Evolutionary conservation across 345 rosid species (phyloP), one percentile per base, ranked within the genome.

Genomic region (Eucalyptus rudis): DNA sequence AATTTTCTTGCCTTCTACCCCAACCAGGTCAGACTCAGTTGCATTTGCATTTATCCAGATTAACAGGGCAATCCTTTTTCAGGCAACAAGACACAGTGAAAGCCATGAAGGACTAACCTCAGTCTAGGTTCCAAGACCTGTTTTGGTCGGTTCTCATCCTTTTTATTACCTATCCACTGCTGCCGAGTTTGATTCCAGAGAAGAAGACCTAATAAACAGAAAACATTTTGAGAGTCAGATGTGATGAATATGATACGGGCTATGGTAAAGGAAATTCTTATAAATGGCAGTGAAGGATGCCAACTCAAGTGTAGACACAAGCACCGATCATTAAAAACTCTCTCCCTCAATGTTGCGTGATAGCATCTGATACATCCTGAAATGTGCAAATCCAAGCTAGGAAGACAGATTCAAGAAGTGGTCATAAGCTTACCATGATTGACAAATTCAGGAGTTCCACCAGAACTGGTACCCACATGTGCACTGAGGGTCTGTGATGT

Each of bases 171-270:
- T 86, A 96, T 44, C 98, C 99, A 97, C 51, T 92, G 94, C 89
- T 95, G 96, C 91, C 99, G 91, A 8, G 94, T 96, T 91, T 97
- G 97, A 90, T 93, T 94, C 99, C 99, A 97, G 87, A 96, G 96
- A 92, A 93, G 94, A 91, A 94, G 94, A 89, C 99, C 99, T 95
- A 91, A 89, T 89, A 87, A 88, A 87, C 36, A 59, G 29, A 80
- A 81, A 62, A 88, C 47, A 86, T 86, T 6, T 86, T 25, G 16
- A 86, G 44, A 31, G 87, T 86, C 56, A 10, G 16, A 86, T 31
- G 27, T 49, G 64, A 33, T 86, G 64, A 33, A 86, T 36, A 56
- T 51, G n/a, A 31, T 27, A 27, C 1, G 17, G 40, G 87, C 17
- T 44, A 86, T 54, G 62, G 44, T 19, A 76, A 44, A 24, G 8